These are phyloP conservation scores for Gynandropsis gynandra DNA, from an alignment of 345 rosid genomes.

Conservation along the genomic window DNA sequence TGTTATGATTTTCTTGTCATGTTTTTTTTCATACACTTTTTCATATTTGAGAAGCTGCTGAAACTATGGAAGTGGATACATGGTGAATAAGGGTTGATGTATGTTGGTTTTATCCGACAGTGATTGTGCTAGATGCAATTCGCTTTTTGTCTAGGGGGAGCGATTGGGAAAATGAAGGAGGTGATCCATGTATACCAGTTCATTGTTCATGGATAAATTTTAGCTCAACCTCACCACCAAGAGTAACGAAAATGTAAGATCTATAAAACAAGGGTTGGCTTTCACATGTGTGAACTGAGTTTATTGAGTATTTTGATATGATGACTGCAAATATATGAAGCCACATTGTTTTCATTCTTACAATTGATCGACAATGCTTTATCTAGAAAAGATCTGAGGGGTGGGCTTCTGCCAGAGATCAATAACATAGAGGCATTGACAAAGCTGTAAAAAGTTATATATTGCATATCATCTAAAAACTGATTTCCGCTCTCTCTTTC, in stretches of 20 bases:
- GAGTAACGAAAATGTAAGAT: conserved; percentile 84
- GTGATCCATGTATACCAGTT: conserved; percentile 90
- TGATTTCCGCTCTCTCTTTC: conserved; percentile 1
- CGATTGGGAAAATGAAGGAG: conserved; percentile 58
- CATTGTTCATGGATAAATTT: conserved; percentile 82
- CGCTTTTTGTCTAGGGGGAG: conserved; percentile 42
- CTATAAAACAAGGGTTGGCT: neutral
- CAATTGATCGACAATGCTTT: conserved; percentile 38
- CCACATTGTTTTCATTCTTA: conserved; percentile 3
- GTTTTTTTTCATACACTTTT: too few relatives aligned
- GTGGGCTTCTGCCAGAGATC: conserved; percentile 56
- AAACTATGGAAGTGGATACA: too few relatives aligned
- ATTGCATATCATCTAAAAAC: conserved; percentile 2
- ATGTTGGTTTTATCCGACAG: conserved; percentile 35
- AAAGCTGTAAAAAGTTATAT: conserved; percentile 57
- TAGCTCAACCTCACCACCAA: conserved; percentile 56
- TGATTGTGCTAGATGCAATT: conserved; percentile 49
- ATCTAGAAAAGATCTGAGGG: conserved; percentile 60
- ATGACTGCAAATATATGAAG: conserved; percentile 1
- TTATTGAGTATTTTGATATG: neutral
- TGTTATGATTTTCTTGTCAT: too few relatives aligned
- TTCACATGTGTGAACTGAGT: too few relatives aligned
- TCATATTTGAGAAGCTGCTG: too few relatives aligned
- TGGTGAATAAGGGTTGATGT: conserved; percentile 3
- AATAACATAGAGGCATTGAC: conserved; percentile 55